Conservation (phyloP, 1,284 basidiomycete species). For the Trametes versicolor region DNA sequence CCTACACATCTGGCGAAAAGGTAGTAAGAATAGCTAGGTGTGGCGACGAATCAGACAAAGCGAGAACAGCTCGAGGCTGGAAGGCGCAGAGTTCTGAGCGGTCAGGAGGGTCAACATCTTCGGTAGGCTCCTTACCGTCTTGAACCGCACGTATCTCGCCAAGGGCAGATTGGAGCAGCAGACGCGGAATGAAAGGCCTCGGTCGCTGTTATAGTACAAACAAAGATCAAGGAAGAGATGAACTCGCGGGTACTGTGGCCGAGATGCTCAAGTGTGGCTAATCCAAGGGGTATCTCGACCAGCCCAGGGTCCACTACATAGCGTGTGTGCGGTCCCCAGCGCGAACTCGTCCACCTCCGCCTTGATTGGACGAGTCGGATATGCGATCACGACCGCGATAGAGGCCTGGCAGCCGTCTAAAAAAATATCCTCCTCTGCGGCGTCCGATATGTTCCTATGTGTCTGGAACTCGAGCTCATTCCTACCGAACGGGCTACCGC, state of each 20-base stretch:
- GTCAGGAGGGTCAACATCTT: constrained; percentile 5
- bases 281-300: constrained; percentile 3
- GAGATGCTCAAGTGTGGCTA: constrained; percentile 8
- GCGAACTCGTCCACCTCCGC: constrained; percentile 22
- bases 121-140: neutral
- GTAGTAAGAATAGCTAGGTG: neutral
- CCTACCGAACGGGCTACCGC: constrained; percentile 16
- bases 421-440: constrained; percentile 7
- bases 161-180: constrained; percentile 5
- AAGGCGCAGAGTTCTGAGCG: neutral
- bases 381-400: constrained; percentile 30
- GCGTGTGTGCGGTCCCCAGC: constrained; percentile 24
- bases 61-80: neutral
- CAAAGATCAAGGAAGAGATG: constrained; percentile 12
- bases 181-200: constrained; percentile 3
- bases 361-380: constrained; percentile 22
- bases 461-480: constrained; percentile 15
- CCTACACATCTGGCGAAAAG: constrained; percentile 3
- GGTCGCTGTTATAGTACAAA: constrained; percentile 24
- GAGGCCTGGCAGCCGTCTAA: constrained; percentile 13
- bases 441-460: neutral
- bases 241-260: constrained; percentile 4
- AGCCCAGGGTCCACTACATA: constrained; percentile 7
- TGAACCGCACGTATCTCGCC: neutral
- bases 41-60: constrained; percentile 2